Evolutionary conservation across 2,329 filamentous ascomycete genomes (phyloP).

Genomic region (Arthroderma sp.): DNA sequence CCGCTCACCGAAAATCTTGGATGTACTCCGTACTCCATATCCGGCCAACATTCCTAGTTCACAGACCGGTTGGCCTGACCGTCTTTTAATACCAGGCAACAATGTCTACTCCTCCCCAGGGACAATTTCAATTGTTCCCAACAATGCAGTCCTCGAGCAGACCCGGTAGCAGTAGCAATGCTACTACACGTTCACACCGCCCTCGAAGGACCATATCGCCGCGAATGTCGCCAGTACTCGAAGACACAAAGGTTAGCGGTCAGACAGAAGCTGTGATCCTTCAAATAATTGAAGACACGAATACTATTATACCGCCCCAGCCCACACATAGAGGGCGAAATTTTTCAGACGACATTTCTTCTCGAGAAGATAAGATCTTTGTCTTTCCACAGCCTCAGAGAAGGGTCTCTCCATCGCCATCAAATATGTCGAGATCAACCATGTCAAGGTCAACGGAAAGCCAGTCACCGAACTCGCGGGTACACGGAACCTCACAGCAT

Average conservation of each 20-base stretch:
- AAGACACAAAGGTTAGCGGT: constrained; percentile 20
- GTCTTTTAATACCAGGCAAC: constrained; percentile 4
- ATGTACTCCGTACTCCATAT: background rate
- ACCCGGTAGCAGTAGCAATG: constrained; percentile 15
- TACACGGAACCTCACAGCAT: constrained; percentile 7
- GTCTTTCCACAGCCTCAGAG: constrained; percentile 1
- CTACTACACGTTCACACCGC: constrained; percentile 25
- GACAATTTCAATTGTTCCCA: constrained; percentile 33
- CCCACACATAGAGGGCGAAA: constrained; percentile 11
- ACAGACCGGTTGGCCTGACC: constrained; percentile 3
- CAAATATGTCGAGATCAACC: background rate
- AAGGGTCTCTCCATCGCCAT: background rate
- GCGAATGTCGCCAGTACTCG: constrained; percentile 20
- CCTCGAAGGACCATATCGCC: constrained; percentile 18
- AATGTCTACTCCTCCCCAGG: constrained; percentile 7
- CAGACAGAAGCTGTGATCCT: constrained; percentile 29
- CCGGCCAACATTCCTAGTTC: background rate
- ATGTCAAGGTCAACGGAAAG: constrained; percentile 12
- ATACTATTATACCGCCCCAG: constrained; percentile 20
- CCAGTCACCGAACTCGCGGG: background rate
- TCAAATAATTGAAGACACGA: constrained; percentile 29
- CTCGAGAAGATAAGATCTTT: constrained; percentile 1
- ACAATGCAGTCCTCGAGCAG: constrained; percentile 23
- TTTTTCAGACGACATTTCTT: background rate
- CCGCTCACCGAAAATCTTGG: constrained; percentile 2